Percentiles rank a stretch among this genome's conserved stretches.
phyloP scores from a whole-genome alignment of 345 rosid species.

The Salix dunnii region DNA sequence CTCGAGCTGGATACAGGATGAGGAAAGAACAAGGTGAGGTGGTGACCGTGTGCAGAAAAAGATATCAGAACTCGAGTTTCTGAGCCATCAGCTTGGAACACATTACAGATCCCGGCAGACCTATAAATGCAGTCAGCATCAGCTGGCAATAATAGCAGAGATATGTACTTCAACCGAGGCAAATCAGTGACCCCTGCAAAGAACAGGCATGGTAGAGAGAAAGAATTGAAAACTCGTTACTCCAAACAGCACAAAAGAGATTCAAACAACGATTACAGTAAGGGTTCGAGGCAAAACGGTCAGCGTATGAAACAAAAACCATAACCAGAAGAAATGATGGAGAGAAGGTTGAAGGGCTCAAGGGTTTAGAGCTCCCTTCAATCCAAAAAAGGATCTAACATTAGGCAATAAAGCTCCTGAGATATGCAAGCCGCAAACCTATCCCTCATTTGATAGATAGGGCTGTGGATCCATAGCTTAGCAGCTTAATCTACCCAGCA shows the following conservation, averaged over 20 bases:
- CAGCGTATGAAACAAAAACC: too few relatives aligned
- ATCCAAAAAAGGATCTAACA: constrained; percentile 72
- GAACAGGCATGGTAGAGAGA: background rate
- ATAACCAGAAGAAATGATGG: background rate
- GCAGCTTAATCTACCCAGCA: constrained; percentile 69
- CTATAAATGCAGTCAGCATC: background rate
- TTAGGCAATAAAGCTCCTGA: constrained; percentile 62
- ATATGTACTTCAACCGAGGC: background rate
- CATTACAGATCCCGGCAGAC: background rate
- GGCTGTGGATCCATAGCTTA: constrained; percentile 80
- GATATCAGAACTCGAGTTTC: background rate
- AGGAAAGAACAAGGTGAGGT: too few relatives aligned
- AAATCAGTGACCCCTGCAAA: background rate
- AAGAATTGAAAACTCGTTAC: background rate
- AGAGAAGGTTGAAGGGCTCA: background rate
- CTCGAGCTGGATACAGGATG: too few relatives aligned
- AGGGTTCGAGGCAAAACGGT: background rate
- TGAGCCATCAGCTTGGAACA: background rate
- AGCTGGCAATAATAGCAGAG: background rate
- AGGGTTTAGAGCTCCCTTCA: constrained; percentile 92
- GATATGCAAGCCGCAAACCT: constrained; percentile 86
- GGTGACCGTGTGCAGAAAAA: too few relatives aligned
- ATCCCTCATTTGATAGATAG: constrained; percentile 33
- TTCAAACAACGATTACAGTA: background rate
- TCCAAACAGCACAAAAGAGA: background rate